A percentile compares a stretch with the other conserved stretches of the same genome.
Conservation (phyloP, 345 rosid genomes). For the Theobroma cacao region DNA sequence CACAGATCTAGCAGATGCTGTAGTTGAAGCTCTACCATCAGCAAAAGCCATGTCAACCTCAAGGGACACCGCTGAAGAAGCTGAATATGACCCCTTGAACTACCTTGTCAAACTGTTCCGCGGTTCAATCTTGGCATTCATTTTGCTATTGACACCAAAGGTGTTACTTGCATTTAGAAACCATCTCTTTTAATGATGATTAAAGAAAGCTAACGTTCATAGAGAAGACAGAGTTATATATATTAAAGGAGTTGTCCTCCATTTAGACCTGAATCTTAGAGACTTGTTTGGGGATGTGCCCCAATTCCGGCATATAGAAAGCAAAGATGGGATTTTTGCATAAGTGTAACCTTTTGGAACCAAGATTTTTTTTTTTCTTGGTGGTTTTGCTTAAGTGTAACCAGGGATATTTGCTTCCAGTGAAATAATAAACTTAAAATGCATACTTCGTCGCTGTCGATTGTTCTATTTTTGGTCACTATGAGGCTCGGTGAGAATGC, state of each 20-base stretch:
- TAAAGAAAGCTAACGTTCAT: not conserved
- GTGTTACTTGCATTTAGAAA: conserved; percentile 59
- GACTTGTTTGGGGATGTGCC: not conserved
- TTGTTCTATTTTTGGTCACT: not conserved
- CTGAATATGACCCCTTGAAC: conserved; percentile 43
- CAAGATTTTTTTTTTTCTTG: not conserved
- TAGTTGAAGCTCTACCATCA: conserved; percentile 80
- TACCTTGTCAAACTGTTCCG: conserved; percentile 61
- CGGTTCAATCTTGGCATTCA: conserved; percentile 73
- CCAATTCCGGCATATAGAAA: not conserved
- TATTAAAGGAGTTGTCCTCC: not conserved
- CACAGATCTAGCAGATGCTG: conserved; percentile 87
- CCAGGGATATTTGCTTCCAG: not conserved
- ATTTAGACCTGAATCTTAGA: not conserved
- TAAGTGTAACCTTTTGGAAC: not conserved
- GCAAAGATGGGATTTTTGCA: not conserved
- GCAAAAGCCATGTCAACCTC: conserved; percentile 51
- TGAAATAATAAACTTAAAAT: not conserved
- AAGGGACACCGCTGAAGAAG: conserved; percentile 35
- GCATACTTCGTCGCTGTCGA: not conserved
- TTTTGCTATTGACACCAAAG: conserved; percentile 61
- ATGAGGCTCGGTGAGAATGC: too few species aligned
- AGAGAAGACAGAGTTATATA: not conserved
- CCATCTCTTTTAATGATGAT: conserved; percentile 32
- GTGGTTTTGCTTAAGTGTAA: not conserved